These are phyloP conservation scores for Suillus decipiens DNA, from an alignment of 768 basidiomycete species.

Conservation along the genomic window DNA sequence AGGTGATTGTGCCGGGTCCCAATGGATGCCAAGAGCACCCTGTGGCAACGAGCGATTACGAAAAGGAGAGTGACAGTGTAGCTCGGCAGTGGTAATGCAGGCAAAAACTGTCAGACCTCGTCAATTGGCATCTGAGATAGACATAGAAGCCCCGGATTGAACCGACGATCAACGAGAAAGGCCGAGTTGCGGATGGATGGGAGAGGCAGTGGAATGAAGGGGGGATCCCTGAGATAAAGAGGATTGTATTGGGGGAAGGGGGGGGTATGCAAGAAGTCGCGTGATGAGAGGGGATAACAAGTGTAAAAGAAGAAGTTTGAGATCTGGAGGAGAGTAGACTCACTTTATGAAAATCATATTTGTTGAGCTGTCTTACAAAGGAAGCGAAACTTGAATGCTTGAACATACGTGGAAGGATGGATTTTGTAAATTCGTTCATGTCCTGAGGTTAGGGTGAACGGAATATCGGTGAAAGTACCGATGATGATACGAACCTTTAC, in stretches of 20 bases:
- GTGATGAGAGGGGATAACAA: no score
- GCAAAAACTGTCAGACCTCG: no score
- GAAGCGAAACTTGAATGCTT: slow-evolving; percentile 94
- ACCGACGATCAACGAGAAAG: slow-evolving; percentile 2
- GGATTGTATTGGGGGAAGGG: neutral
- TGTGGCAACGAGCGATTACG: neutral
- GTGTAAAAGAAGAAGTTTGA: slow-evolving; percentile 13
- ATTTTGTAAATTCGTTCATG: slow-evolving; percentile 96
- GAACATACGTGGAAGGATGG: slow-evolving; percentile 88
- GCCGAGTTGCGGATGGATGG: neutral
- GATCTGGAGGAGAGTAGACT: slow-evolving; percentile 19
- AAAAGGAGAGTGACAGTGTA: slow-evolving; percentile 3
- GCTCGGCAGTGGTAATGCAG: neutral
- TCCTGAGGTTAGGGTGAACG: slow-evolving; percentile 45
- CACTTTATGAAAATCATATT: slow-evolving; percentile 95
- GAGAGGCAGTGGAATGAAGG: neutral
- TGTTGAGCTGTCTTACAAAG: slow-evolving; percentile 92
- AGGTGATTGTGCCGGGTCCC: neutral
- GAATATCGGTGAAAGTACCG: neutral
- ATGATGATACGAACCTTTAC: slow-evolving; percentile 57
- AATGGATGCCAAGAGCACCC: neutral
- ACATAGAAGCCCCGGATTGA: neutral
- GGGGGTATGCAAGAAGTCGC: neutral
- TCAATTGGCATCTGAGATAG: neutral
- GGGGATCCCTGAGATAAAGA: neutral